A percentile compares a stretch with the other conserved stretches of the same genome.
Evolutionary conservation across 768 basidiomycete genomes (phyloP).

Genomic region (Sarcodon sp.): DNA sequence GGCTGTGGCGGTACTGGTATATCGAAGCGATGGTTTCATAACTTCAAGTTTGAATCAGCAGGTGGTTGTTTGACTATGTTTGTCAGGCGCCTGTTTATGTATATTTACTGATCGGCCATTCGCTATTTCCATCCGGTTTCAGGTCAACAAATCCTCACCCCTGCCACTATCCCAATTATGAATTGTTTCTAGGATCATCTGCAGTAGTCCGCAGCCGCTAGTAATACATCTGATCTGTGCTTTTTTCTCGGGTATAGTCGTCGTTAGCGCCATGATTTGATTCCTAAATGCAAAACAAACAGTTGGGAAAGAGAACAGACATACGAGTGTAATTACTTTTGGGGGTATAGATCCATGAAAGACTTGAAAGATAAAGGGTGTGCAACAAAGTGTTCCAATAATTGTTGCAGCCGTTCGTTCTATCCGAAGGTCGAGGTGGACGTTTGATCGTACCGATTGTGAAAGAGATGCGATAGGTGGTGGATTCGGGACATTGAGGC

Average conservation of each 20-base stretch:
- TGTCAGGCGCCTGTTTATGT: no score
- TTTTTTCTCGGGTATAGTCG: conserved; percentile 48
- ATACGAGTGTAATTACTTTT: conserved; percentile 86
- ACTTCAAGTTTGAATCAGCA: no score
- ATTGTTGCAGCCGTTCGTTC: conserved; percentile 73
- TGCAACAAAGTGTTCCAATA: conserved; percentile 67
- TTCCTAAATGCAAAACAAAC: conserved; percentile 34
- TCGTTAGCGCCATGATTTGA: conserved; percentile 73
- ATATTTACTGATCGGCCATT: conserved; percentile 23
- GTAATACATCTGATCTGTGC: conserved; percentile 84
- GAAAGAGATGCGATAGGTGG: conserved; percentile 74
- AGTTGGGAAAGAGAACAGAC: conserved; percentile 19
- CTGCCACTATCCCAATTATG: conserved; percentile 14
- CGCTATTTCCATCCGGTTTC: conserved; percentile 94
- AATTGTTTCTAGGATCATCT: conserved; percentile 54
- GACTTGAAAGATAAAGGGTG: conserved; percentile 62
- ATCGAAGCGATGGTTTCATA: no score
- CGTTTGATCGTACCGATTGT: conserved; percentile 38
- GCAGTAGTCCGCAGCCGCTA: conserved; percentile 72
- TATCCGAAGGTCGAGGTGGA: conserved; percentile 33
- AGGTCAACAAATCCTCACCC: conserved; percentile 63
- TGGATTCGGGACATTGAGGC: conserved; percentile 75
- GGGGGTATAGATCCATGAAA: conserved; percentile 70
- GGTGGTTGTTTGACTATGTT: no score
- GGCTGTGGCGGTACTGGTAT: no score